Evolutionary conservation across 768 basidiomycete species (phyloP), one percentile per base, ranked within the genome.

Genomic region (Rhodotorula babjevae): DNA sequence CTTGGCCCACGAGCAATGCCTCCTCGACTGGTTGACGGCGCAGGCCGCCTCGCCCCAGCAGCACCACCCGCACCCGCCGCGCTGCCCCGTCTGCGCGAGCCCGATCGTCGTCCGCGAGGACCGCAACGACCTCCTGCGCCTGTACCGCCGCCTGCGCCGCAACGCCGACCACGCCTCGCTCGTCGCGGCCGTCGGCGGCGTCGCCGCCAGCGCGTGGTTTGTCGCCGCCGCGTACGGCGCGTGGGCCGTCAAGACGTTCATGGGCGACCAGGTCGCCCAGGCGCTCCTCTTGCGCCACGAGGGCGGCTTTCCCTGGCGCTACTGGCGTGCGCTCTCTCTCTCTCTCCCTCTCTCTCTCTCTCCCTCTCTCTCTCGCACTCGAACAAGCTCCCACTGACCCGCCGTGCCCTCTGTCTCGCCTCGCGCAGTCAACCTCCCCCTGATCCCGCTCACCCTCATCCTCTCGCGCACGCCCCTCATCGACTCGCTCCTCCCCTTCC

Each of bases 401-500:
- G n/a, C n/a, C n/a, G n/a, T n/a, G n/a, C n/a, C 53, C 14, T 2
- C 25, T 5, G 19, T 0, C 25, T 9, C 42, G 27, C 42, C 10
- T n/a, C 42, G 0, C 11, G 46, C 50, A 73, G 73, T 78, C 55
- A 75, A 73, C 50, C 68, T 74, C 23, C 77, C 77, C 1, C 71
- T 78, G n/a, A 72, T 78, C 52, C 71, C 76, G 1, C 64, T 75
- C 65, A 65, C 68, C 31, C 62, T 78, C 33, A 46, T 78, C 49
- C 69, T 78, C 29, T 76, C 77, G 27, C 69, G 77, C n/a, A 78
- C 77, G 2, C 67, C 73, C n/a, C 47, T 78, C 16, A 71, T 78
- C 67, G 77, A 78, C 67, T 74, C 77, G n/a, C 69, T 78, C 63
- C 71, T 78, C 31, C 76, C 77, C 56, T 78, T 76, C 67, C 73